Base-by-base conservation (phyloP, 1,284 basidiomycete genomes). In the Ceratobasidium sp. region DNA sequence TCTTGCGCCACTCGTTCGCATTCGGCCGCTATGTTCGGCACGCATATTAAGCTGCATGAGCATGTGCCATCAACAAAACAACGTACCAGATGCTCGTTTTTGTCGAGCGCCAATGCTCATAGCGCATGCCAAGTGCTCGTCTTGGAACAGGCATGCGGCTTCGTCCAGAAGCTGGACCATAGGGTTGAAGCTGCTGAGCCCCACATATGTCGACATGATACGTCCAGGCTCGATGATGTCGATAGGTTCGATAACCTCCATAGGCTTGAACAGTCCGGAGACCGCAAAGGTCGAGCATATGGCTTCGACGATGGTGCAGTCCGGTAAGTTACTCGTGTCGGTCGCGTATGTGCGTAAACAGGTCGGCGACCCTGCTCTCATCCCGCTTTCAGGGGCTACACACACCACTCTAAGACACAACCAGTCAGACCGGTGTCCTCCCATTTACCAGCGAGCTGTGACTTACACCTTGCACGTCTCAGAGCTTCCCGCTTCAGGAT, bases 301-400 rank as follows among this genome's bases (percentile, higher is more conserved):
- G 20, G 66, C 66, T 51, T 68, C 66, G 28, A 53, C 44, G 20
- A 68, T 68, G 18, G 46, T 68, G 53, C 68, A 70, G 33, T 58
- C 33, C 9, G 68, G 68, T 15, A 28, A 7, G 26, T 20, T n/a
- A 23, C 33, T 70, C 1, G 68, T n/a, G 1, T 3, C n/a, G n/a
- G 15, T 33, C 5, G 33, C 13, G 40, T 70, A 70, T 4, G 26
- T 58, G 6, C 68, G 68, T 3, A 70, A 40, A 9, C 15, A 18
- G 10, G 23, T 18, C 15, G 53, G 33, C 20, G 58, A 2, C 6
- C 68, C 55, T 9, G 51, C 68, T 15, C 55, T 28, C 33, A 70
- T 56, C 6, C 20, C 40, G 51, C 20, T 9, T 10, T n/a, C 33
- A 3, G 68, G 18, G 7, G 26, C 4, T 10, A 53, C 53, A 33